phyloP scores from a whole-genome alignment of 306 rosid genomes.

The Prosopis cineraria region DNA sequence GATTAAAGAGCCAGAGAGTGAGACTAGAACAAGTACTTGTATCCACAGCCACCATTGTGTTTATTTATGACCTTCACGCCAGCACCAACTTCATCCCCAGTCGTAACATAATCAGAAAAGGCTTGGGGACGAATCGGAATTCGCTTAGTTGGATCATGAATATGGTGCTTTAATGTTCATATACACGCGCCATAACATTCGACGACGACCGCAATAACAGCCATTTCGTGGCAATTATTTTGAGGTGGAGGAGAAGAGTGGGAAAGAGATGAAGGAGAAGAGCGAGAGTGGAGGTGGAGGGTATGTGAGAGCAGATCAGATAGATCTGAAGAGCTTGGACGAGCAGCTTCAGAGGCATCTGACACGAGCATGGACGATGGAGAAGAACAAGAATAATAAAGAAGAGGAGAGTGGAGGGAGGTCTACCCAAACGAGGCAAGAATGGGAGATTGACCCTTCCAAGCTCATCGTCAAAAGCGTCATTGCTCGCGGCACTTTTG shows the following conservation, averaged over 20 bases:
- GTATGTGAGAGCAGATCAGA: conserved; percentile 97
- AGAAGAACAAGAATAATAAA: conserved; percentile 69
- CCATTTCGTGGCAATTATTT: background rate
- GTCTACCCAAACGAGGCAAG: conserved; percentile 58
- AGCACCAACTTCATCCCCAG: conserved; percentile 19
- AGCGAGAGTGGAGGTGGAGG: conserved; percentile 75
- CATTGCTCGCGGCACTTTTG: conserved; percentile 97
- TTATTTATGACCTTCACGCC: conserved; percentile 38
- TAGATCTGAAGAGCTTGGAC: conserved; percentile 98
- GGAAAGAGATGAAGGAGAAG: conserved; percentile 75
- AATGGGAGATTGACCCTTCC: conserved; percentile 98
- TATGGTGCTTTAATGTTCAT: background rate
- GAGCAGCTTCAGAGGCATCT: conserved; percentile 97
- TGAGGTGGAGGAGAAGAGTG: background rate
- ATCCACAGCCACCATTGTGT: conserved; percentile 42
- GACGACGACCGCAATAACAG: background rate
- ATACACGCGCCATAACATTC: background rate
- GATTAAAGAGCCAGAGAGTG: conserved; percentile 31
- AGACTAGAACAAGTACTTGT: conserved; percentile 26
- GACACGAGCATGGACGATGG: conserved; percentile 89
- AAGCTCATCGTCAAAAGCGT: conserved; percentile 76
- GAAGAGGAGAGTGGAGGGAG: conserved; percentile 54
- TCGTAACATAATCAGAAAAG: conserved; percentile 11
- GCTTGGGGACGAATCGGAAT: conserved; percentile 4
- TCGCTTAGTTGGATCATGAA: conserved; percentile 14